Base-by-base conservation (phyloP, 2,329 filamentous ascomycete genomes). In the Fusarium irregulare region DNA sequence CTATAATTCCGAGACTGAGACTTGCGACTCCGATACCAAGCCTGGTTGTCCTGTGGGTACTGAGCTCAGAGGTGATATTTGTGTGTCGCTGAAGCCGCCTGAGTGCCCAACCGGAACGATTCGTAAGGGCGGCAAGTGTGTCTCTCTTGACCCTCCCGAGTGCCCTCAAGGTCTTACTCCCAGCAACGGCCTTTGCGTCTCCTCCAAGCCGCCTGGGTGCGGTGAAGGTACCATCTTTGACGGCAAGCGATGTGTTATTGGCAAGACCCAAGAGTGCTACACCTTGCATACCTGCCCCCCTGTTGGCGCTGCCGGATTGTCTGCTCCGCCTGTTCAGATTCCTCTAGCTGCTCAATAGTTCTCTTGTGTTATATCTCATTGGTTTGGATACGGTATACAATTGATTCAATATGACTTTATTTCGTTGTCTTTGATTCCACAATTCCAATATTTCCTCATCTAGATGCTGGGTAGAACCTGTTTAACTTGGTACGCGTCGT, bases 191-290 rank as follows among this genome's bases (percentile, higher is more conserved):
- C 28, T 54, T 13, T 66, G 54, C 25, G n/a, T 66, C 10, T 65
- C 63, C 1, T 21, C 21, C 10, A 59, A 53, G 42, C 25, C 23
- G 0, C 60, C 63, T 6, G 27, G 28, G 2, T 66, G 60, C 25
- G 54, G 63, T 18, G 47, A 66, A 21, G 60, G 63, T 4, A 54
- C 60, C 4, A 34, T 66, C 37, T 66, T 65, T 23, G 60, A 66
- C 13, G 63, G 63, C 1, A 66, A 60, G 27, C 45, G 48, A 16
- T 65, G 63, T 21, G 54, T 66, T 8, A 65, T 66, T 47, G 54
- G 63, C 1, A 60, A 49, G 4, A 60, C 63, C 0, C 37, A 64
- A 3, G 54, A 65, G 21, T 66, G 63, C 23, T 66, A 65, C 7
- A 65, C 60, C 4, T 25, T 66, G 21, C 48, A 65, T 9, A 54